Evolutionary conservation across 331 rosid genomes (phyloP).

Genomic region (Phaseolus coccineus): DNA sequence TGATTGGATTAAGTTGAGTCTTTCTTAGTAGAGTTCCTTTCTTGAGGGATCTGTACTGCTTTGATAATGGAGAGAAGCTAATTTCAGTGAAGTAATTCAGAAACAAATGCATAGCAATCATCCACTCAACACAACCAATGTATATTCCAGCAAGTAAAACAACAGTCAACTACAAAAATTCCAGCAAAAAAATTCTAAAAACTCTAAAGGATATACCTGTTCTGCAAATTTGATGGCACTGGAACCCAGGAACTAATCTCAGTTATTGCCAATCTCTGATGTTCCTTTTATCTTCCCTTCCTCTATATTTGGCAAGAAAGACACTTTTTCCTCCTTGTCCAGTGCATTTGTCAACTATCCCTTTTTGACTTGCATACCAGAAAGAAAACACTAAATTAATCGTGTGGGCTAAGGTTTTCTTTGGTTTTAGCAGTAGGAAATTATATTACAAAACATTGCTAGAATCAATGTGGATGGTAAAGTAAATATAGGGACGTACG

Average conservation of each 20-base stretch:
- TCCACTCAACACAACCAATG: conserved; percentile 4
- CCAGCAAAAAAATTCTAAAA: neutral
- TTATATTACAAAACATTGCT: neutral
- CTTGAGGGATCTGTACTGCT: neutral
- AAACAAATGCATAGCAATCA: conserved; percentile 5
- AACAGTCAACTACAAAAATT: too few relatives aligned
- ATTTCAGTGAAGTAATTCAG: conserved; percentile 26
- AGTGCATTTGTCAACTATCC: neutral
- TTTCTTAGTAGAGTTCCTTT: neutral
- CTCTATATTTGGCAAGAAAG: conserved; percentile 19
- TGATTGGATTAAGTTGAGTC: neutral
- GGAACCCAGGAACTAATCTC: neutral
- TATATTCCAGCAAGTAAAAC: neutral
- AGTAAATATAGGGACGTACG: neutral
- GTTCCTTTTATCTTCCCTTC: neutral
- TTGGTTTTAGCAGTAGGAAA: neutral
- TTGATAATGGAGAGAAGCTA: neutral
- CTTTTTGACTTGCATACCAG: neutral
- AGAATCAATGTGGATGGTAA: neutral
- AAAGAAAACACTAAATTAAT: conserved; percentile 19
- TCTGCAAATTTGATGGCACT: conserved; percentile 14
- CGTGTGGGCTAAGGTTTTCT: neutral
- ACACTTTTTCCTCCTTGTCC: neutral
- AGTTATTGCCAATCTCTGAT: neutral
- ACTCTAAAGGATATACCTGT: conserved; percentile 5